Percentiles rank a stretch among this genome's conserved stretches.
These are phyloP conservation scores for Trichoderma sp. DNA, from an alignment of 2,329 filamentous ascomycete species.

Conservation along the genomic window DNA sequence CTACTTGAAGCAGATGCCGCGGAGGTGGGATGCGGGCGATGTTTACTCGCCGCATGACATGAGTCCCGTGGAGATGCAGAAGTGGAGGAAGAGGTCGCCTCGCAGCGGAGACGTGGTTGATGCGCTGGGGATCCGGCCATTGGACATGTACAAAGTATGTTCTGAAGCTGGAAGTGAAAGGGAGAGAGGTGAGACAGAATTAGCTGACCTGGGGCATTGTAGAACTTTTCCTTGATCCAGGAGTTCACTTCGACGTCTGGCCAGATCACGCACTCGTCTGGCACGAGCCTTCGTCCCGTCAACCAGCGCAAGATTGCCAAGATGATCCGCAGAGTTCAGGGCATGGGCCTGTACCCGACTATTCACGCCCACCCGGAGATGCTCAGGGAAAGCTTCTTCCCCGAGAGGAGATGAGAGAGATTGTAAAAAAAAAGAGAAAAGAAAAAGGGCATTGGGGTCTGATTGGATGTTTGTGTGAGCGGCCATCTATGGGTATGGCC, in stretches of 20 bases:
- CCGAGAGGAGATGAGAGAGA: conserved; percentile 18
- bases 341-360: conserved; percentile 86
- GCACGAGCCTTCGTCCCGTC: conserved; percentile 77
- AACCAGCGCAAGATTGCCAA: conserved; percentile 94
- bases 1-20: conserved; percentile 61
- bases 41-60: conserved; percentile 90
- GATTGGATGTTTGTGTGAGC: background rate
- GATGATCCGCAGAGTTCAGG: conserved; percentile 83
- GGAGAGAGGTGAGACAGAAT: background rate
- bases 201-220: background rate
- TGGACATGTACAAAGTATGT: conserved; percentile 80
- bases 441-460: background rate
- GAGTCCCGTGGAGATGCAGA: conserved; percentile 70
- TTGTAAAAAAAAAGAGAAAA: background rate
- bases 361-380: conserved; percentile 87
- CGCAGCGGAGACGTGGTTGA: conserved; percentile 73
- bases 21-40: conserved; percentile 74
- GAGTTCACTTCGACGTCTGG: conserved; percentile 85
- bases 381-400: conserved; percentile 46
- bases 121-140: conserved; percentile 71
- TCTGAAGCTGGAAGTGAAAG: background rate
- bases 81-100: conserved; percentile 65
- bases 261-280: conserved; percentile 71
- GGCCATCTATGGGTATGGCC: background rate
- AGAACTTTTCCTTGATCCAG: conserved; percentile 92